Base-by-base conservation (phyloP, 345 rosid species). In the Alliaria petiolata region DNA sequence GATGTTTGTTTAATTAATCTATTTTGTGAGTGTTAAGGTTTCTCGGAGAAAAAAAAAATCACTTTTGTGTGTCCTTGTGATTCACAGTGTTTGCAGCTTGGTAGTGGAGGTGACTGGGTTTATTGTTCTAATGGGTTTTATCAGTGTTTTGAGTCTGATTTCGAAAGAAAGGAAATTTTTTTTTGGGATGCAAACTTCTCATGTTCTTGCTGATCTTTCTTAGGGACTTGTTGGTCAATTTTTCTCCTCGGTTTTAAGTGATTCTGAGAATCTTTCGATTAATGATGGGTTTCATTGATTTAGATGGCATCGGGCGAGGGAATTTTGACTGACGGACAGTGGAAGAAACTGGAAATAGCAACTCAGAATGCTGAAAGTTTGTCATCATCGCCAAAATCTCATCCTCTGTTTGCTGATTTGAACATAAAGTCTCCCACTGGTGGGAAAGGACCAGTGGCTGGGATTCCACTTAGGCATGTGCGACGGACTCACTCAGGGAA, bases 401-500 rank as follows among this genome's bases (percentile, higher is more conserved):
- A 89, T 0, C 70, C 83, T 25, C 66, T 89, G 17, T 83, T 82
- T 38, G 79, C 90, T 38, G 98, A 95, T 52, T 81, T 89, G 79
- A 86, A 71, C 11, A 69, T 88, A 31, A 92, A 85, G 78, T 90
- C 89, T 12, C 92, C 89, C 16, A 79, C 82, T 26, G 78, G 86
- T 8, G 89, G 88, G 11, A 92, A 87, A 81, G 89, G 83, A 4
- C 75, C 89, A 0, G 80, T 75, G 0, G 82, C 87, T 72, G 97
- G 93, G 66, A 58, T 78, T 74, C 95, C 92, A 0, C 81, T 71
- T 28, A 83, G 96, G 81, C 98, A 88, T 65, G 92, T 92, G 25
- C 85, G 92, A 4, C 64, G 96, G 59, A 82, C 98, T 1, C 96
- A 95, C 80, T 95, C 99, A 0, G 99, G 97, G 63, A 92, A 90